phyloP scores from a whole-genome alignment of 2,329 filamentous ascomycete genomes.

The Cladophialophora yegresii region DNA sequence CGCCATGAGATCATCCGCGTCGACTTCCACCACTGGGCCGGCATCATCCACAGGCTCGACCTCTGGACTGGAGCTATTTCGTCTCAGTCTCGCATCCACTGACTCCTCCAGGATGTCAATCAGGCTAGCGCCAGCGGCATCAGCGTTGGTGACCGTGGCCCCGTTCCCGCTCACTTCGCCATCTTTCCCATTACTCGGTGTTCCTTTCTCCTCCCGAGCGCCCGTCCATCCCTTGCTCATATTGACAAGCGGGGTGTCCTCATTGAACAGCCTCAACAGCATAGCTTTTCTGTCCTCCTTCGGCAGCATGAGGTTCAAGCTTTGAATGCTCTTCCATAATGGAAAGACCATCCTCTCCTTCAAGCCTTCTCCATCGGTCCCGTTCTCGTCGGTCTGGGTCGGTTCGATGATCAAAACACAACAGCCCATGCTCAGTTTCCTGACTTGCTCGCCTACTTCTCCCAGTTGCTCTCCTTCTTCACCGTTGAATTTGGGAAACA shows the following conservation, averaged over 20 bases:
- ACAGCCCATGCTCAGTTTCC: slow-evolving; percentile 83
- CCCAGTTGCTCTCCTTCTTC: slow-evolving; percentile 73
- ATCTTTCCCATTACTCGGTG: background rate
- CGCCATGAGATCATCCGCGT: slow-evolving; percentile 1
- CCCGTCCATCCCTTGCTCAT: slow-evolving; percentile 38
- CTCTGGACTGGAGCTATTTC: slow-evolving; percentile 12
- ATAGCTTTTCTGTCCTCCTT: slow-evolving; percentile 95
- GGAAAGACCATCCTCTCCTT: slow-evolving; percentile 83
- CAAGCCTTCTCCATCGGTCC: slow-evolving; percentile 53
- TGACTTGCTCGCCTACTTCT: slow-evolving; percentile 82
- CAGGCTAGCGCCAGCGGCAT: background rate
- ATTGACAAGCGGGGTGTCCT: slow-evolving; percentile 80
- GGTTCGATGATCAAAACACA: slow-evolving; percentile 84
- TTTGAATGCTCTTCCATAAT: slow-evolving; percentile 89
- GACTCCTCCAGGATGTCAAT: slow-evolving; percentile 6
- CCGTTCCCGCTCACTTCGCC: background rate
- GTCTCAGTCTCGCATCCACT: background rate
- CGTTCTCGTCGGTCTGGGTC: slow-evolving; percentile 54
- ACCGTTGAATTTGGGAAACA: slow-evolving; percentile 87
- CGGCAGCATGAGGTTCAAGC: slow-evolving; percentile 93
- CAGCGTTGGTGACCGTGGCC: background rate
- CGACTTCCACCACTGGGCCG: background rate
- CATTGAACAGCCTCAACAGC: slow-evolving; percentile 87
- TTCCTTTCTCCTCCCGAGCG: background rate
- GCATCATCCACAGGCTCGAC: background rate